These are phyloP conservation scores for Pseudocercospora fijiensis DNA, from an alignment of 2,329 filamentous ascomycete genomes.

Conservation along the genomic window DNA sequence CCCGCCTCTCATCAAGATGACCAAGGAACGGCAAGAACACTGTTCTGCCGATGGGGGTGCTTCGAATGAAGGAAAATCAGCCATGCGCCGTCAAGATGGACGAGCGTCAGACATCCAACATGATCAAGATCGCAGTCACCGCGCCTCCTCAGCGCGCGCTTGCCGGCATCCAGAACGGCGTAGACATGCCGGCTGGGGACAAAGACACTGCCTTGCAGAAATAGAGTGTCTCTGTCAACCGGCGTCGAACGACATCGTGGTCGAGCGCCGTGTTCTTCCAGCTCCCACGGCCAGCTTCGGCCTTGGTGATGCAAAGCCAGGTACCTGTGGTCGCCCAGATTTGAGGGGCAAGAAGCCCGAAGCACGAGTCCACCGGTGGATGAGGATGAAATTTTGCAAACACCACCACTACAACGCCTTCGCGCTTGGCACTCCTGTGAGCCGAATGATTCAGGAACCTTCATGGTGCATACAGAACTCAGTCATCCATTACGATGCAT, in stretches of 20 bases:
- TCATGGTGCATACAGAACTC: too few species aligned
- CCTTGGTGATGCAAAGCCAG: conserved; percentile 56
- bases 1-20: conserved; percentile 61
- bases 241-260: conserved; percentile 60
- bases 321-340: conserved; percentile 77
- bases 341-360: conserved; percentile 76
- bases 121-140: conserved; percentile 93
- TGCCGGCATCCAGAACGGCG: conserved; percentile 64
- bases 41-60: conserved; percentile 57
- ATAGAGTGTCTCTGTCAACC: conserved; percentile 71
- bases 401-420: too few species aligned
- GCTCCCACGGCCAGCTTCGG: conserved; percentile 71
- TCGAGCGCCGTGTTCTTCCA: conserved; percentile 67
- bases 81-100: conserved; percentile 59
- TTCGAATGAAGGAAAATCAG: conserved; percentile 55
- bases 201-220: conserved; percentile 67
- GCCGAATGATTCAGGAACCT: too few species aligned
- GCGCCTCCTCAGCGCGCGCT: conserved; percentile 69
- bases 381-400: too few species aligned
- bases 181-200: conserved; percentile 65
- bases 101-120: conserved; percentile 67
- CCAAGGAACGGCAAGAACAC: conserved; percentile 49
- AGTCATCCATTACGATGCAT: too few species aligned
- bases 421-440: too few species aligned
- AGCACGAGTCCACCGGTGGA: too few species aligned